Percentiles rank a stretch among this genome's conserved stretches.
Evolutionary conservation across 148 eudicot species (phyloP).

Genomic region (Fallopia convolvulus): DNA sequence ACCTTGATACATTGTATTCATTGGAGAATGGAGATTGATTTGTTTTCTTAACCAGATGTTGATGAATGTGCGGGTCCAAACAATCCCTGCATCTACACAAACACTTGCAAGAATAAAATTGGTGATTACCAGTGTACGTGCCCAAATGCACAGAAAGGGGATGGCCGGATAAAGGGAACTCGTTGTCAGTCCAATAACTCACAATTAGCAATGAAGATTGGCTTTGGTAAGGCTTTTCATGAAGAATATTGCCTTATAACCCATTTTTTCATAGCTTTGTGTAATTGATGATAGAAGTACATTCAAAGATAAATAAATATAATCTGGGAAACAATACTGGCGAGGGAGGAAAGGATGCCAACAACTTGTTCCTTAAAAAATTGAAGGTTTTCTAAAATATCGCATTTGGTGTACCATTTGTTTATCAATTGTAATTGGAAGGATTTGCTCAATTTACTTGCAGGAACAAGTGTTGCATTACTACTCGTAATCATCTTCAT

Average conservation of each 20-base stretch:
- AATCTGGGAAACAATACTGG: no score
- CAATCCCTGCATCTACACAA: slow-evolving; percentile 12
- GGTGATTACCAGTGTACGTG: slow-evolving; percentile 20
- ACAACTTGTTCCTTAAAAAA: no score
- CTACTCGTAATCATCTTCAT: not conserved
- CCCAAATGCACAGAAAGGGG: slow-evolving; percentile 15
- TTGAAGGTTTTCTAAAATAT: no score
- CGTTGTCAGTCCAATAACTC: not conserved
- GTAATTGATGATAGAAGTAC: no score
- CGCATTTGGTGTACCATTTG: not conserved
- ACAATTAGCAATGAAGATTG: slow-evolving; percentile 7
- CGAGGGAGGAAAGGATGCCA: not conserved
- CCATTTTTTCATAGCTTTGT: no score
- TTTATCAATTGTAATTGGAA: no score
- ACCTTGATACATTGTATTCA: not conserved
- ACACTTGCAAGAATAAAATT: slow-evolving; percentile 13
- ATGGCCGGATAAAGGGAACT: slow-evolving; percentile 12
- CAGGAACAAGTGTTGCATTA: not conserved
- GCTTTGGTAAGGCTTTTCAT: slow-evolving; percentile 10
- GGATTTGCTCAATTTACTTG: not conserved
- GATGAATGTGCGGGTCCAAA: slow-evolving; percentile 16
- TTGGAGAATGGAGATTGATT: not conserved
- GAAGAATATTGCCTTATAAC: not conserved
- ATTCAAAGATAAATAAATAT: no score
- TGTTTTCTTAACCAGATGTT: slow-evolving; percentile 9